phyloP scores from a whole-genome alignment of 1,284 basidiomycete genomes.

The Ganoderma boninense region DNA sequence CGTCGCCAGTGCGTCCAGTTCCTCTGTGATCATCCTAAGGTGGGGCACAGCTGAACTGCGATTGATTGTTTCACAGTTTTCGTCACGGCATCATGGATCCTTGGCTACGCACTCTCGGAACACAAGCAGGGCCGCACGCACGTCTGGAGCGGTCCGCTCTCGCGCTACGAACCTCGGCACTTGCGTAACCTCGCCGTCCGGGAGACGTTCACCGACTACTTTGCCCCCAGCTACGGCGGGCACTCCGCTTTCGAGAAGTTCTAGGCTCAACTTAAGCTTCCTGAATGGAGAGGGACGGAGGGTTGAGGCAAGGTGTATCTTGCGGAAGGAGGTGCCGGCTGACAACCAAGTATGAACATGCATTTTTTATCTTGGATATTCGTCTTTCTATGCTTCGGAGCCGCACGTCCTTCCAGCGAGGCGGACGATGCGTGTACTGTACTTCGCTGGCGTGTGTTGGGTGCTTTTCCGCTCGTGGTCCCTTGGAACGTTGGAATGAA shows the following conservation, averaged over 20 bases:
- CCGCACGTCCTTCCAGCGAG: slow-evolving; percentile 22
- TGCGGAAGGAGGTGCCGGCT: slow-evolving; percentile 2
- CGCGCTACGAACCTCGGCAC: slow-evolving; percentile 49
- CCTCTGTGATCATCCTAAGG: background rate
- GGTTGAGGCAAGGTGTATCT: background rate
- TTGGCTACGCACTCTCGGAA: slow-evolving; percentile 54
- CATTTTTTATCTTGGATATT: slow-evolving; percentile 1
- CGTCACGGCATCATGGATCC: slow-evolving; percentile 48
- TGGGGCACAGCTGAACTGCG: background rate
- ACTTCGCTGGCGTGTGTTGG: background rate
- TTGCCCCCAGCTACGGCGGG: slow-evolving; percentile 24
- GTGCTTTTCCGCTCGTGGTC: background rate
- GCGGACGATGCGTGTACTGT: slow-evolving; percentile 17
- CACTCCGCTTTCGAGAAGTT: slow-evolving; percentile 31
- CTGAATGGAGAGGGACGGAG: background rate
- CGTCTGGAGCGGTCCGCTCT: slow-evolving; percentile 59
- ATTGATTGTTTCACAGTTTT: slow-evolving; percentile 46
- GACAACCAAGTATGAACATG: slow-evolving; percentile 11
- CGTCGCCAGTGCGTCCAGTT: slow-evolving; percentile 51
- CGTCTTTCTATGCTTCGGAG: slow-evolving; percentile 7
- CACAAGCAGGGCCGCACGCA: slow-evolving; percentile 56
- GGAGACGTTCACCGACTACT: slow-evolving; percentile 32
- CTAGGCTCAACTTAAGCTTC: background rate
- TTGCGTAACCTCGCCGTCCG: slow-evolving; percentile 20
- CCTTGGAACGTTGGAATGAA: background rate